Conservation (phyloP, 1,284 basidiomycete genomes). For the Puccinia sorghi region DNA sequence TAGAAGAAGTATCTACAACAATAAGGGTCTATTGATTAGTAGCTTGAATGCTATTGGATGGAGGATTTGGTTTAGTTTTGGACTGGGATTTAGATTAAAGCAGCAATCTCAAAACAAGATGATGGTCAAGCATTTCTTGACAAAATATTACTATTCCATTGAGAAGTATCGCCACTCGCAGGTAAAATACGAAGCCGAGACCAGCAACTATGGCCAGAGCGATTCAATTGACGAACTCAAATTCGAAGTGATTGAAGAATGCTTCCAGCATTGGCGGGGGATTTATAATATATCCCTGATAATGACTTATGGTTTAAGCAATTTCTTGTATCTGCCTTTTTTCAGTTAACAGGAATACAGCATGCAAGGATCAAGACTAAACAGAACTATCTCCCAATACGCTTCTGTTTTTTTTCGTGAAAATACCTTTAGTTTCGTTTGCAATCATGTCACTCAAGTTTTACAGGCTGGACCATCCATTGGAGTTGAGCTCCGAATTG, state of each 20-base stretch:
- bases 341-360: slow-evolving; percentile 62
- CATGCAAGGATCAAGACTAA: neutral
- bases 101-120: slow-evolving; percentile 84
- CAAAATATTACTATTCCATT: slow-evolving; percentile 68
- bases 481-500: slow-evolving; percentile 85
- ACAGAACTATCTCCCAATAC: neutral
- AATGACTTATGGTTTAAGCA: slow-evolving; percentile 82
- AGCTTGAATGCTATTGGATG: slow-evolving; percentile 81
- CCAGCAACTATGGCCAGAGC: slow-evolving; percentile 33
- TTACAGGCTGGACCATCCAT: slow-evolving; percentile 75
- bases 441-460: slow-evolving; percentile 81
- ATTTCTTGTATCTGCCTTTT: neutral
- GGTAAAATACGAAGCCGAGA: neutral
- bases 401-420: neutral
- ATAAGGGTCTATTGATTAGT: slow-evolving; percentile 62
- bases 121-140: slow-evolving; percentile 88
- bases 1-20: neutral
- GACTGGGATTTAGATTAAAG: slow-evolving; percentile 76
- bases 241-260: slow-evolving; percentile 77
- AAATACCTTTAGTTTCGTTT: slow-evolving; percentile 59
- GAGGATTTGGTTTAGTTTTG: slow-evolving; percentile 85
- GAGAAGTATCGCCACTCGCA: slow-evolving; percentile 54
- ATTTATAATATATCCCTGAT: slow-evolving; percentile 88
- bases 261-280: slow-evolving; percentile 91
- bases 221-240: slow-evolving; percentile 57